Evolutionary conservation across 495 filamentous ascomycete genomes (phyloP).

Genomic region (Cercophora sp.): DNA sequence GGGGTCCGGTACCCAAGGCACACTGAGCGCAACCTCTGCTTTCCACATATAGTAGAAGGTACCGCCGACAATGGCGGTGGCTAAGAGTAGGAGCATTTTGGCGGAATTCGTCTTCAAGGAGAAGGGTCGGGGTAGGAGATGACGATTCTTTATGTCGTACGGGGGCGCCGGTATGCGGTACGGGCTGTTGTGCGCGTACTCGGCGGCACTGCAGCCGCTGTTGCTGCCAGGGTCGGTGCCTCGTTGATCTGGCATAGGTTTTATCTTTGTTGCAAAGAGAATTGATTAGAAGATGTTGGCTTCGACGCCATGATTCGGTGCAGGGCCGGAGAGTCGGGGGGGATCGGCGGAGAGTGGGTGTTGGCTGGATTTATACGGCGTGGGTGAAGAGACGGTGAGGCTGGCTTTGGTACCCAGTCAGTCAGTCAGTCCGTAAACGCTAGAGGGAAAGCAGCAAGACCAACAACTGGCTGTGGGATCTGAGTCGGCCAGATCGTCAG

Average conservation of each 20-base stretch:
- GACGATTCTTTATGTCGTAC: not conserved
- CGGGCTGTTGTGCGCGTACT: not conserved
- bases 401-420: too few species aligned
- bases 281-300: too few species aligned
- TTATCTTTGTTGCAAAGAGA: too few species aligned
- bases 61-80: constrained; percentile 29
- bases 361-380: too few species aligned
- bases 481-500: not conserved
- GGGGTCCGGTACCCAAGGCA: constrained; percentile 40
- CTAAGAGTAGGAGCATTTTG: constrained; percentile 31
- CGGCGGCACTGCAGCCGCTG: not conserved
- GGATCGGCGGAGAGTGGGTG: too few species aligned
- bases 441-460: too few species aligned
- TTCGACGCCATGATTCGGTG: constrained; percentile 9
- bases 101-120: constrained; percentile 12
- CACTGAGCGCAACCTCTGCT: constrained; percentile 35
- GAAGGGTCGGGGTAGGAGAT: constrained; percentile 1
- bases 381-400: too few species aligned
- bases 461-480: not conserved
- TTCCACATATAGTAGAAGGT: constrained; percentile 36
- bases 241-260: constrained; percentile 6
- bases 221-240: not conserved
- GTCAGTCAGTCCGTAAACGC: not conserved
- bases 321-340: not conserved
- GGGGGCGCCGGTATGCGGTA: constrained; percentile 2